A percentile compares a stretch with the other conserved stretches of the same genome.
phyloP scores from a whole-genome alignment of 176 grass and related monocot genomes.

The Cocos nucifera region DNA sequence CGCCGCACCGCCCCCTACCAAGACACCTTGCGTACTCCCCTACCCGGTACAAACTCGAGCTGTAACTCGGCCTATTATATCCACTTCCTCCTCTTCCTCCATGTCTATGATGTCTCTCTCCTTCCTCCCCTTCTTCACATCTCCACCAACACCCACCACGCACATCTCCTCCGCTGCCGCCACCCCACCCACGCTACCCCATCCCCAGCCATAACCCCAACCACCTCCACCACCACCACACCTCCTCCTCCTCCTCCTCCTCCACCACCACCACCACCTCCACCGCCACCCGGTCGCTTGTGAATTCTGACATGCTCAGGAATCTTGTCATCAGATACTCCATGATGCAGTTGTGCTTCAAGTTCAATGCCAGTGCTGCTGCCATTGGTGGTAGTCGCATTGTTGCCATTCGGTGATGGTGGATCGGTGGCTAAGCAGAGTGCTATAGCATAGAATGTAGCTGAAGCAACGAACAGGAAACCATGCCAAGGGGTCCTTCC shows the following conservation, averaged over 20 bases:
- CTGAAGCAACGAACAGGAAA: not conserved
- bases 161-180: not conserved
- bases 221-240: not conserved
- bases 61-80: conserved; percentile 43
- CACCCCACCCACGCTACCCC: not conserved
- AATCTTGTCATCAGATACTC: no score
- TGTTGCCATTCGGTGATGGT: not conserved
- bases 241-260: not conserved
- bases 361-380: no score
- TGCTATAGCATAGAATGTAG: not conserved
- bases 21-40: conserved; percentile 79
- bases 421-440: not conserved
- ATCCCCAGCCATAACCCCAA: not conserved
- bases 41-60: conserved; percentile 56
- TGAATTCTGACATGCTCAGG: no score
- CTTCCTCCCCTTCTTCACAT: not conserved
- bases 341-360: no score
- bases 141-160: not conserved
- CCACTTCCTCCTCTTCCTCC: conserved; percentile 1
- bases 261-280: not conserved
- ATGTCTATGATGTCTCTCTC: not conserved
- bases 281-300: not conserved
- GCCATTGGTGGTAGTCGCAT: no score
- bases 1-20: conserved; percentile 41
- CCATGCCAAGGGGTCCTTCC: not conserved